A percentile compares a stretch with the other conserved stretches of the same genome.
These are phyloP conservation scores for Sarcocystis neurona DNA, from an alignment of 169 alveolate genomes.

Conservation along the genomic window DNA sequence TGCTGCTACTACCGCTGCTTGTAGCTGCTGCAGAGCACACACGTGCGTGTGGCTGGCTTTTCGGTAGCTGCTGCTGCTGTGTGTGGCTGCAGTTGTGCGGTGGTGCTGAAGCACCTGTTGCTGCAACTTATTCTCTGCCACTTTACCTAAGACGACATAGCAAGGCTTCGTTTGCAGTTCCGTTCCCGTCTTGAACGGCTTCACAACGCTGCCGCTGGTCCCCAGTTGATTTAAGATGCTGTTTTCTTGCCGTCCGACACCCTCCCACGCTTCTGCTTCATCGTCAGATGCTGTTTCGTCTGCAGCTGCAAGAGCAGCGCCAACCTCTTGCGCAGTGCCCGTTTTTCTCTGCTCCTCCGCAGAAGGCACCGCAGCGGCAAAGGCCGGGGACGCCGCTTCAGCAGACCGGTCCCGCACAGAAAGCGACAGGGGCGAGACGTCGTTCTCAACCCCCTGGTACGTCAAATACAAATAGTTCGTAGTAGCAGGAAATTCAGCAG, in stretches of 20 bases:
- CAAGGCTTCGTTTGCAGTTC: not conserved
- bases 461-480: slow-evolving; percentile 87
- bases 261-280: not conserved
- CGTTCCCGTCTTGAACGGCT: not conserved
- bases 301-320: no score
- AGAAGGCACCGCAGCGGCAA: not conserved
- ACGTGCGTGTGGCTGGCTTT: no score
- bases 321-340: not conserved
- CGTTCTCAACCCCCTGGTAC: slow-evolving; percentile 81
- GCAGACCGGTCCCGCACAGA: not conserved
- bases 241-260: not conserved
- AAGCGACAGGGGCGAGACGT: slow-evolving; percentile 71
- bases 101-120: no score
- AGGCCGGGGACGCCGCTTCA: not conserved
- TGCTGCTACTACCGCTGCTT: no score
- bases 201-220: not conserved
- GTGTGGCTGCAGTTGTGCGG: no score
- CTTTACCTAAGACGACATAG: slow-evolving; percentile 2
- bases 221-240: slow-evolving; percentile 3
- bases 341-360: not conserved
- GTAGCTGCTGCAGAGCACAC: no score
- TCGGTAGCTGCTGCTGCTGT: no score
- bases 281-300: not conserved
- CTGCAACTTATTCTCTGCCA: no score
- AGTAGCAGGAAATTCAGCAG: slow-evolving; percentile 89